Percentiles rank a stretch among this genome's conserved stretches.
These are phyloP conservation scores for Candida chilensis DNA, from an alignment of 805 yeast species.

Conservation along the genomic window DNA sequence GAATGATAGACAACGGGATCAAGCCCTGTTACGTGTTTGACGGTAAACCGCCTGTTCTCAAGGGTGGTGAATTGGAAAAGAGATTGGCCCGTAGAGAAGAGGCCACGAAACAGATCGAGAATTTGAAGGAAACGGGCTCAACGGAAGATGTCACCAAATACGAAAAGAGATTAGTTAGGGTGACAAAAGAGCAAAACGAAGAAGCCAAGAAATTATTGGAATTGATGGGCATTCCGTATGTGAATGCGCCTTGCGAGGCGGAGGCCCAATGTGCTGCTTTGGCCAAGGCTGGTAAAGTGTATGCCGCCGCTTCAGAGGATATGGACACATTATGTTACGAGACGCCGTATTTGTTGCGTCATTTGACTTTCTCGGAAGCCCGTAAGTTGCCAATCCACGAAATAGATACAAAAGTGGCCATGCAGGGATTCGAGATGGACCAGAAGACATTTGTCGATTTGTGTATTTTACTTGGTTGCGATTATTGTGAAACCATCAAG, in stretches of 20 bases:
- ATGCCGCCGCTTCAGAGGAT: slow-evolving; percentile 97
- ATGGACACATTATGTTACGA: slow-evolving; percentile 96
- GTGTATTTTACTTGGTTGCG: slow-evolving; percentile 93
- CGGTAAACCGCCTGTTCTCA: slow-evolving; percentile 93
- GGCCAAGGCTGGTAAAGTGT: slow-evolving; percentile 84
- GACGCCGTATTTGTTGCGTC: slow-evolving; percentile 77
- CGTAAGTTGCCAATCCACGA: slow-evolving; percentile 90
- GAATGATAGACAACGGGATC: slow-evolving; percentile 87
- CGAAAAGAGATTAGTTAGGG: slow-evolving; percentile 85
- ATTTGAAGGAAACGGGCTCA: slow-evolving; percentile 72
- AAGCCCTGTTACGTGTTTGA: slow-evolving; percentile 97
- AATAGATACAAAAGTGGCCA: slow-evolving; percentile 54
- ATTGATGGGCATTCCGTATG: slow-evolving; percentile 92
- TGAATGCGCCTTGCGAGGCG: slow-evolving; percentile 96
- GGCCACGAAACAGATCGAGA: slow-evolving; percentile 69
- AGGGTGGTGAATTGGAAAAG: slow-evolving; percentile 88
- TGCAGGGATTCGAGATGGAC: slow-evolving; percentile 72
- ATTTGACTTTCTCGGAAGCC: slow-evolving; percentile 90
- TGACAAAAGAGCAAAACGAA: slow-evolving; percentile 83
- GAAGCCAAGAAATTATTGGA: slow-evolving; percentile 78
- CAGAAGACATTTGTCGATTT: slow-evolving; percentile 75
- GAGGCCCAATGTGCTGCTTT: slow-evolving; percentile 97
- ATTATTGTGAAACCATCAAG: slow-evolving; percentile 89
- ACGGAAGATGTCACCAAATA: slow-evolving; percentile 65
- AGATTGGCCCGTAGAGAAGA: slow-evolving; percentile 74